A percentile compares a stretch with the other conserved stretches of the same genome.
phyloP scores from a whole-genome alignment of 257 asterid species.

The Solanum paucissectum region DNA sequence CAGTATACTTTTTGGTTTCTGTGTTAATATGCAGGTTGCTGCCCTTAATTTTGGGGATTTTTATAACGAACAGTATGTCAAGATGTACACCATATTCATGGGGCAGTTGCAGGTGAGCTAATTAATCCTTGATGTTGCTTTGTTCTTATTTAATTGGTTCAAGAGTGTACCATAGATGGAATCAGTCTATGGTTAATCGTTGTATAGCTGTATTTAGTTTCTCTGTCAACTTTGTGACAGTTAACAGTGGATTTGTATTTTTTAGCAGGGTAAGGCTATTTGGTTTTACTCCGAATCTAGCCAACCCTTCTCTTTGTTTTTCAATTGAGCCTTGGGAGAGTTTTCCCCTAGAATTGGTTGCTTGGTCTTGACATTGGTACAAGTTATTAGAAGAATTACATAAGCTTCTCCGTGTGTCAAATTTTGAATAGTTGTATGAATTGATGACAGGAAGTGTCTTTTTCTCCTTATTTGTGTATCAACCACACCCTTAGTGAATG shows the following conservation, averaged over 20 bases:
- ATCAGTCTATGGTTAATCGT: neutral
- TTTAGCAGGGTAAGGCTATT: neutral
- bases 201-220: neutral
- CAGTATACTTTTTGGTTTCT: neutral
- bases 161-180: neutral
- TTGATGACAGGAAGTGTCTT: neutral
- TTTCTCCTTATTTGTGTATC: neutral
- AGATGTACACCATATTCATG: constrained; percentile 68
- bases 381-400: neutral
- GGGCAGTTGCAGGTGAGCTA: constrained; percentile 76
- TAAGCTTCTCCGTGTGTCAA: neutral
- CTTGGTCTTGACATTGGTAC: neutral
- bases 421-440: neutral
- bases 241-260: neutral
- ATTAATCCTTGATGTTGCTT: neutral
- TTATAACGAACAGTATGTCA: constrained; percentile 67
- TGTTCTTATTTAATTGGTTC: neutral
- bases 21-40: constrained; percentile 58
- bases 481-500: neutral
- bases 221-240: neutral
- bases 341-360: neutral
- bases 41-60: constrained; percentile 84
- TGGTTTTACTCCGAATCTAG: neutral
- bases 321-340: neutral
- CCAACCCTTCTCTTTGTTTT: neutral